Evolutionary conservation across 805 yeast genomes (phyloP).

Genomic region (Spathaspora sp.): DNA sequence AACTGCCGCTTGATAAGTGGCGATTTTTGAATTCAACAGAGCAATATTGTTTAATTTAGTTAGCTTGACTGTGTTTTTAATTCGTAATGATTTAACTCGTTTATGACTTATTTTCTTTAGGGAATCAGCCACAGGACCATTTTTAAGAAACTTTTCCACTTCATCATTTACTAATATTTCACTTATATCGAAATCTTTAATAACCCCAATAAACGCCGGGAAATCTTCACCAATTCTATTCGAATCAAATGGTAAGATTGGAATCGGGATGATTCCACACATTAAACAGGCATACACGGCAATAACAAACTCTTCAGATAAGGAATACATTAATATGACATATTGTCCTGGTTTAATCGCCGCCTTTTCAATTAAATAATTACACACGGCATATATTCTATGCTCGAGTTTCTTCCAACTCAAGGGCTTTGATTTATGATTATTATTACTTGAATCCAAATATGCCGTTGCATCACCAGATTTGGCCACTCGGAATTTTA

Average conservation of each 20-base stretch:
- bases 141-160: constrained; percentile 64
- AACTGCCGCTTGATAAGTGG: constrained; percentile 38
- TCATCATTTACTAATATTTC: constrained; percentile 78
- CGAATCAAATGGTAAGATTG: constrained; percentile 67
- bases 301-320: constrained; percentile 81
- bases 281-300: constrained; percentile 84
- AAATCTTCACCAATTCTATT: constrained; percentile 70
- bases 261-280: constrained; percentile 75
- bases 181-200: constrained; percentile 67
- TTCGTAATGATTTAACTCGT: constrained; percentile 41
- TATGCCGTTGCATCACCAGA: constrained; percentile 81
- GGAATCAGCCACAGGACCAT: constrained; percentile 58
- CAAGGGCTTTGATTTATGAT: constrained; percentile 34
- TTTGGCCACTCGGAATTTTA: constrained; percentile 72
- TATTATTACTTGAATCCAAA: constrained; percentile 28
- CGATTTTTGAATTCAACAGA: constrained; percentile 40
- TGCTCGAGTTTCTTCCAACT: constrained; percentile 81
- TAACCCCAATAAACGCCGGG: constrained; percentile 57
- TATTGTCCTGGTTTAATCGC: constrained; percentile 63
- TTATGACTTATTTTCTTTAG: constrained; percentile 45
- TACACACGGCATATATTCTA: constrained; percentile 70
- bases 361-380: constrained; percentile 65
- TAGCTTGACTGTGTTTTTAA: constrained; percentile 66
- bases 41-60: constrained; percentile 37
- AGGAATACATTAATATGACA: constrained; percentile 78